Percentiles rank a stretch among this genome's conserved stretches.
Evolutionary conservation across 805 yeast species (phyloP).

Genomic region (Tetrapisispora phaffii): DNA sequence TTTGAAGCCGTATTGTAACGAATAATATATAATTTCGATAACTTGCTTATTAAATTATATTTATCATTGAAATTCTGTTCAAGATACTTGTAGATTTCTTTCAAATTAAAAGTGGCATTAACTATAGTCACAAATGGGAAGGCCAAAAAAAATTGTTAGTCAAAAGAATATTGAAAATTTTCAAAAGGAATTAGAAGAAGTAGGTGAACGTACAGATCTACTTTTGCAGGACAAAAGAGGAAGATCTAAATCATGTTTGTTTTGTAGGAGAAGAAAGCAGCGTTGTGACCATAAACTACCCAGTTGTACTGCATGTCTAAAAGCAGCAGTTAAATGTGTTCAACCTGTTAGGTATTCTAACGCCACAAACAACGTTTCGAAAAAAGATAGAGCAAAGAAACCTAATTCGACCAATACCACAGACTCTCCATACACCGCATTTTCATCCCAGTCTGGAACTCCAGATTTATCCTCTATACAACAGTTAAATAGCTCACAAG

Average conservation of each 20-base stretch:
- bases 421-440: not conserved
- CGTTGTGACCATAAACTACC: slow-evolving; percentile 59
- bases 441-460: not conserved
- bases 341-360: slow-evolving; percentile 49
- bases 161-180: slow-evolving; percentile 27
- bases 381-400: not conserved
- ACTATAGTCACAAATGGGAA: slow-evolving; percentile 22
- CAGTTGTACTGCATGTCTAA: slow-evolving; percentile 55
- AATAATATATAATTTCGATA: too few species aligned
- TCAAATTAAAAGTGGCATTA: too few species aligned
- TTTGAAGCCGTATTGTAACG: too few species aligned
- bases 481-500: not conserved
- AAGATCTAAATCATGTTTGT: slow-evolving; percentile 45
- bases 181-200: slow-evolving; percentile 27
- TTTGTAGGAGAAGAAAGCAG: slow-evolving; percentile 50
- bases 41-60: too few species aligned
- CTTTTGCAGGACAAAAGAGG: slow-evolving; percentile 39
- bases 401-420: too few species aligned
- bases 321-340: slow-evolving; percentile 50
- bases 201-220: slow-evolving; percentile 22
- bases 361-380: slow-evolving; percentile 1
- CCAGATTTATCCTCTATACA: not conserved
- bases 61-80: too few species aligned
- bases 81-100: too few species aligned
- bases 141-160: slow-evolving; percentile 29